Conservation (phyloP, 1,139 yeast species). For the Wickerhamomyces sp. region DNA sequence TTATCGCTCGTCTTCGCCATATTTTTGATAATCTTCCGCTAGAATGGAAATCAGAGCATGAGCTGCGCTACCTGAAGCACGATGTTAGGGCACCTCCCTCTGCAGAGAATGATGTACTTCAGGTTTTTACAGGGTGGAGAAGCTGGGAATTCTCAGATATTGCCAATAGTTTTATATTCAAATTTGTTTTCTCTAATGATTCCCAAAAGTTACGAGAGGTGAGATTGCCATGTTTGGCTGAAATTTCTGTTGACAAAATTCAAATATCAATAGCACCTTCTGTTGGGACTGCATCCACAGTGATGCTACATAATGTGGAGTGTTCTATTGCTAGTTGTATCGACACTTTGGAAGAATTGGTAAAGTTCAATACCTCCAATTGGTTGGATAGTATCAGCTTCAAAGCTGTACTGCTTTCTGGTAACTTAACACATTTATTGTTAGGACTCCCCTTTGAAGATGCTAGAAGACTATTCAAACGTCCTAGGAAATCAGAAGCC, state of each 20-base stretch:
- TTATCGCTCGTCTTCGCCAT: constrained; percentile 73
- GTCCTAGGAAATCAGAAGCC: too few species aligned
- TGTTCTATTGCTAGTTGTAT: neutral
- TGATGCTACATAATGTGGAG: neutral
- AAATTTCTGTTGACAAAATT: constrained; percentile 21
- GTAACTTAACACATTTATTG: neutral
- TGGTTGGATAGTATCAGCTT: neutral
- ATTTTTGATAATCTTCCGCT: constrained; percentile 57
- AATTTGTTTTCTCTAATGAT: constrained; percentile 34
- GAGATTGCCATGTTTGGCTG: neutral
- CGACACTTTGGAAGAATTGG: neutral
- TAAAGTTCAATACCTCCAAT: neutral
- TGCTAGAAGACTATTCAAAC: too few species aligned
- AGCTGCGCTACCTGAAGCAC: constrained; percentile 16
- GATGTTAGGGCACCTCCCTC: constrained; percentile 39
- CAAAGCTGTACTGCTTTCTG: neutral
- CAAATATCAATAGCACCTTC: constrained; percentile 20
- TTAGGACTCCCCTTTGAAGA: neutral
- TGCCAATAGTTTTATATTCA: constrained; percentile 51
- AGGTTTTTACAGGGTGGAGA: constrained; percentile 77
- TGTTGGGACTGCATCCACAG: constrained; percentile 1
- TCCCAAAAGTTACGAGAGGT: too few species aligned
- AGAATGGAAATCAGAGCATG: constrained; percentile 38
- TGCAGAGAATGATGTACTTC: constrained; percentile 52
- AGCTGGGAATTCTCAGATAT: constrained; percentile 77